Conservation (phyloP, 495 filamentous ascomycete species). For the Penicillium coffeae region DNA sequence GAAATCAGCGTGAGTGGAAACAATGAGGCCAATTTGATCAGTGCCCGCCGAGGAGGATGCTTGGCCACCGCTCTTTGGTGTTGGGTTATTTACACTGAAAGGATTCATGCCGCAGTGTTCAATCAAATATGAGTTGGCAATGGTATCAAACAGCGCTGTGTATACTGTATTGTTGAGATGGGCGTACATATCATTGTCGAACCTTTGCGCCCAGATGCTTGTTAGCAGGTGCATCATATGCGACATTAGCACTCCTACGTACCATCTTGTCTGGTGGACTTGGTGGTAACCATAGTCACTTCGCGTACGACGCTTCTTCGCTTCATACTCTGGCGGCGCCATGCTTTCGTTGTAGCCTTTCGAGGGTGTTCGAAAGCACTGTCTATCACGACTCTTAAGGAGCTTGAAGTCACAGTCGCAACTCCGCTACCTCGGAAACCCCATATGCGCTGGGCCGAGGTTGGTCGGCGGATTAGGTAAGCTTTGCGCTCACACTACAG, state of each 20-base stretch:
- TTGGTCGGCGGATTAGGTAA: constrained; percentile 23
- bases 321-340: constrained; percentile 32
- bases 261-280: constrained; percentile 90
- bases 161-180: constrained; percentile 86
- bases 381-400: constrained; percentile 2
- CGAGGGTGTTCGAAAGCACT: background rate
- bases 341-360: constrained; percentile 9
- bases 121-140: constrained; percentile 88
- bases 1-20: constrained; percentile 78
- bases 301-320: constrained; percentile 60
- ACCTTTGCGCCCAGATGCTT: constrained; percentile 45
- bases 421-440: constrained; percentile 16
- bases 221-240: background rate
- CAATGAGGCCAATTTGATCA: constrained; percentile 54
- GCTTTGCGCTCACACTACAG: too few species aligned
- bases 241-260: constrained; percentile 13
- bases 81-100: constrained; percentile 40
- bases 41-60: constrained; percentile 11
- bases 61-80: constrained; percentile 9
- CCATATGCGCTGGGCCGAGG: constrained; percentile 24
- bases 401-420: background rate
- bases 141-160: constrained; percentile 76
- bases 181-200: constrained; percentile 94
- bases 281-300: constrained; percentile 75
- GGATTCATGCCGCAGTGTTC: constrained; percentile 73